Conservation (phyloP, 179 eudicot genomes). For the Silene coronaria region DNA sequence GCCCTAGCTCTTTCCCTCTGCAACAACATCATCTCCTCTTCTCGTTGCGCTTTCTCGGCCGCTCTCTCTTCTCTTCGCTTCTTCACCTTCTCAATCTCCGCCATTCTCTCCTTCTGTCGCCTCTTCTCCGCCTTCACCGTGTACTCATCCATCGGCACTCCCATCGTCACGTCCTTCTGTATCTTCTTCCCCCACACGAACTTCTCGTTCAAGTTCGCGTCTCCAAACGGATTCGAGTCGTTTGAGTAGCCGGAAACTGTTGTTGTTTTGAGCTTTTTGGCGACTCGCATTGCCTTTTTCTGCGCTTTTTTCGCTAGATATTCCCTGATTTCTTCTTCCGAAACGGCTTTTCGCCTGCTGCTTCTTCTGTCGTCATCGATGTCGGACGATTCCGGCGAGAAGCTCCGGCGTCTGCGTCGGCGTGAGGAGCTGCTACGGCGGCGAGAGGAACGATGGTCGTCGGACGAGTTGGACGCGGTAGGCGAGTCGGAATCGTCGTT, state of each 20-base stretch:
- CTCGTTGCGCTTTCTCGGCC: slow-evolving; percentile 80
- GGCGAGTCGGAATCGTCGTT: slow-evolving; percentile 24
- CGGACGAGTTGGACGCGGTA: neutral
- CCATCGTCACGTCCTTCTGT: slow-evolving; percentile 59
- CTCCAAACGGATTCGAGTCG: slow-evolving; percentile 90
- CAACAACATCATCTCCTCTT: slow-evolving; percentile 74
- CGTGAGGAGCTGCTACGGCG: slow-evolving; percentile 24
- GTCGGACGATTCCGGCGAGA: slow-evolving; percentile 25
- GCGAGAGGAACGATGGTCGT: slow-evolving; percentile 15
- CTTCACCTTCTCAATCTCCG: slow-evolving; percentile 93
- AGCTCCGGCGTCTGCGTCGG: slow-evolving; percentile 27
- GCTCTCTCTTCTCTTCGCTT: slow-evolving; percentile 95
- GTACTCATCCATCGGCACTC: slow-evolving; percentile 64
- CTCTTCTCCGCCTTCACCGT: slow-evolving; percentile 71
- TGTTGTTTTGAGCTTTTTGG: slow-evolving; percentile 56
- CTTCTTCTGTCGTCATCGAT: slow-evolving; percentile 17
- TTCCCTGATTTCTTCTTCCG: slow-evolving; percentile 55
- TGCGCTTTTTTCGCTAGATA: slow-evolving; percentile 68
- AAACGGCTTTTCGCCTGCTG: slow-evolving; percentile 30
- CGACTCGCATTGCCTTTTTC: slow-evolving; percentile 58
- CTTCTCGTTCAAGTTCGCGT: slow-evolving; percentile 77
- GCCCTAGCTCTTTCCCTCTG: slow-evolving; percentile 82
- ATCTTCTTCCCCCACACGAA: slow-evolving; percentile 96
- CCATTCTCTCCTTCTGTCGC: slow-evolving; percentile 77
- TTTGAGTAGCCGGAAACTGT: slow-evolving; percentile 63